Evolutionary conservation across 139 green algal species (phyloP).

Genomic region (Closterium sp.): DNA sequence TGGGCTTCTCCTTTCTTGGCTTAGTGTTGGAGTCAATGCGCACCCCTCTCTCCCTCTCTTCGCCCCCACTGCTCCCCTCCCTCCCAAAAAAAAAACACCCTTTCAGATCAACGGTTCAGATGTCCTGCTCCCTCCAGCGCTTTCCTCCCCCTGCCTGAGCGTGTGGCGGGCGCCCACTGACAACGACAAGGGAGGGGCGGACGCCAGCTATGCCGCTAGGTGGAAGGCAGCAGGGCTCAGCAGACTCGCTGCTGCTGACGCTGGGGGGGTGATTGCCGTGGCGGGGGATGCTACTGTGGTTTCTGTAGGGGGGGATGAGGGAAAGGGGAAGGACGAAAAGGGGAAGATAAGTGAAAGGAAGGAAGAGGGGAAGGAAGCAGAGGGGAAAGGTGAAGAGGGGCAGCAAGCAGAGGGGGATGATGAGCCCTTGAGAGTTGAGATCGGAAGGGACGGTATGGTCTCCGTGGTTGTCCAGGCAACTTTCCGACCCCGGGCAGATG

Average conservation of each 20-base stretch:
- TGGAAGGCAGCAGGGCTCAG: constrained; percentile 28
- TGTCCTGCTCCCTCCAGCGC: neutral
- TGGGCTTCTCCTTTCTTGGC: no score
- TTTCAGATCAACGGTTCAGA: neutral
- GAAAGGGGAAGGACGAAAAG: no score
- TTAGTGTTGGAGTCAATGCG: no score
- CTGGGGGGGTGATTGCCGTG: constrained; percentile 7
- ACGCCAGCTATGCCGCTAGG: constrained; percentile 2
- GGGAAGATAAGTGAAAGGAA: no score
- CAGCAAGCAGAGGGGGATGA: neutral
- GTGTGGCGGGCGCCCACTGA: constrained; percentile 44
- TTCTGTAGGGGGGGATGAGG: no score
- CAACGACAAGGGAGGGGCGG: constrained; percentile 46
- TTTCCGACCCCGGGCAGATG: neutral
- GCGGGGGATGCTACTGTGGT: neutral
- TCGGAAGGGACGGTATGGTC: neutral
- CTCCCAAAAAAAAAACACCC: neutral
- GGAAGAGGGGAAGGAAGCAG: neutral
- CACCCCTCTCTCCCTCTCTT: neutral
- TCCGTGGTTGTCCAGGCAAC: neutral
- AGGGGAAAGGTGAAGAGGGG: neutral
- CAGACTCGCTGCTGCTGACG: neutral
- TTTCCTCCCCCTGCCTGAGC: neutral
- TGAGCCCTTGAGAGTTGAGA: neutral
- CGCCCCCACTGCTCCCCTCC: no score